Evolutionary conservation across 2,329 filamentous ascomycete species (phyloP).

Genomic region (Phaeoacremonium minimum): DNA sequence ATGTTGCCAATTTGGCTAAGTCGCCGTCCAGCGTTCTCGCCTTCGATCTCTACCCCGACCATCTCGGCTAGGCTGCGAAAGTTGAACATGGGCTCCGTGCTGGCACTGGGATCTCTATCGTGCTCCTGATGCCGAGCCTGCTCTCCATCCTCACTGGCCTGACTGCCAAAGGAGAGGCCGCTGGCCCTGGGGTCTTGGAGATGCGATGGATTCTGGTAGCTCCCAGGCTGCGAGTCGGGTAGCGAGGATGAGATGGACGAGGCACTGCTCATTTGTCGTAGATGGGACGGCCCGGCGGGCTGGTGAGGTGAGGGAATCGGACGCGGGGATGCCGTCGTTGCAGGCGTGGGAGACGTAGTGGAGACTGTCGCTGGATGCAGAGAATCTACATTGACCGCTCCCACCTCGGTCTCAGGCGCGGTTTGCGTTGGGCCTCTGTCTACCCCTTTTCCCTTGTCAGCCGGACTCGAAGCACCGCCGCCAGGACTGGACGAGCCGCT

Average conservation of each 20-base stretch:
- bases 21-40: constrained; percentile 32
- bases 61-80: constrained; percentile 84
- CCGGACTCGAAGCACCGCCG: constrained; percentile 14
- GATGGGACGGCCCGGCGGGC: constrained; percentile 61
- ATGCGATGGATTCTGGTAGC: constrained; percentile 34
- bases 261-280: constrained; percentile 80
- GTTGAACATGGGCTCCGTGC: constrained; percentile 81
- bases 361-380: constrained; percentile 12
- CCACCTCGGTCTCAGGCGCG: constrained; percentile 14
- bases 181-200: constrained; percentile 47
- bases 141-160: constrained; percentile 30
- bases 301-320: constrained; percentile 44
- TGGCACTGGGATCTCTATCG: constrained; percentile 38
- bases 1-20: constrained; percentile 21
- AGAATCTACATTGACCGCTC: constrained; percentile 11
- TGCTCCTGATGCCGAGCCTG: constrained; percentile 44
- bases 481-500: constrained; percentile 23
- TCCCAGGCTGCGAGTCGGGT: constrained; percentile 59
- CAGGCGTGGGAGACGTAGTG: constrained; percentile 11
- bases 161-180: constrained; percentile 44
- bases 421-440: constrained; percentile 42
- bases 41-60: constrained; percentile 62
- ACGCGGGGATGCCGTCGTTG: constrained; percentile 31
- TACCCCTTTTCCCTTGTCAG: constrained; percentile 64
- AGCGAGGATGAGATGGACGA: constrained; percentile 79